Conservation (phyloP, 1,139 yeast genomes). For the Pichia sp. region DNA sequence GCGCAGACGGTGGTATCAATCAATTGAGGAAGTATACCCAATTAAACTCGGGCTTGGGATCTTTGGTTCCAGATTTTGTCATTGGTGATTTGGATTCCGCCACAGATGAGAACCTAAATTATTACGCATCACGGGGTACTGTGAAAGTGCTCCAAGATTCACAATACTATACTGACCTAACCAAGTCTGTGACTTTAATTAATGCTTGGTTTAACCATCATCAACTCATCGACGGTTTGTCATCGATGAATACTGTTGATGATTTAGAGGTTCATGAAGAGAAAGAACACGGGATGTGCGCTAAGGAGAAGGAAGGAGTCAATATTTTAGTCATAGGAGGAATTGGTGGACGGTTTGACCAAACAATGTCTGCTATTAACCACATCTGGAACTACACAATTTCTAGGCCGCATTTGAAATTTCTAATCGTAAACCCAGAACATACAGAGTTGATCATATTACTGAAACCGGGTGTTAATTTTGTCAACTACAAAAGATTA, state of each 20-base stretch:
- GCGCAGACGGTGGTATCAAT: constrained; percentile 96
- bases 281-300: background rate
- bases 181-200: constrained; percentile 48
- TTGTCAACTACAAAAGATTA: constrained; percentile 24
- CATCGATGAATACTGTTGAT: constrained; percentile 18
- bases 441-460: constrained; percentile 55
- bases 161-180: constrained; percentile 78
- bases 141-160: constrained; percentile 50
- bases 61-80: constrained; percentile 58
- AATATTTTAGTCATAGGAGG: constrained; percentile 51
- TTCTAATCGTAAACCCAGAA: constrained; percentile 35
- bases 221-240: constrained; percentile 11
- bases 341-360: constrained; percentile 90
- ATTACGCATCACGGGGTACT: constrained; percentile 44
- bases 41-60: constrained; percentile 34
- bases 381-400: constrained; percentile 40
- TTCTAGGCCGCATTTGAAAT: constrained; percentile 23
- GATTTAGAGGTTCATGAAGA: constrained; percentile 29
- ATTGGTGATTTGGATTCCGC: constrained; percentile 88
- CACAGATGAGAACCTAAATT: constrained; percentile 37
- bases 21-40: constrained; percentile 28
- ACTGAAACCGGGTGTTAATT: constrained; percentile 45
- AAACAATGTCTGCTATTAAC: constrained; percentile 72
- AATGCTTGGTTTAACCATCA: constrained; percentile 29
- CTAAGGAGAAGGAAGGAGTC: constrained; percentile 20